Base-by-base conservation (phyloP, 768 basidiomycete genomes). In the Russula abietina region DNA sequence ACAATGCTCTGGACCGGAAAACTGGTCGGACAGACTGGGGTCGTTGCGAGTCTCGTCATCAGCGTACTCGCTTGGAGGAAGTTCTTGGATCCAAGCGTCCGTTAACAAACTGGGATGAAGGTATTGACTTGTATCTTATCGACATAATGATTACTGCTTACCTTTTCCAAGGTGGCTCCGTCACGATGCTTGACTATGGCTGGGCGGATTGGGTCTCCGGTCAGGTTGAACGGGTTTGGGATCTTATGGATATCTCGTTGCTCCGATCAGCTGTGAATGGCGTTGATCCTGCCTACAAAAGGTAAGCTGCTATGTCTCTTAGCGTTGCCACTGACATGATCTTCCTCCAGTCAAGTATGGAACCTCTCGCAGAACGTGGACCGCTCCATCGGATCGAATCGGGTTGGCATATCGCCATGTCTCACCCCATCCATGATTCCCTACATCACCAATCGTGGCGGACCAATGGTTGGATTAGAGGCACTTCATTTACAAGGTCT, bases 291-390 rank as follows among this genome's bases (percentile, higher is more conserved):
- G 87, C 83, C 0, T 95, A 87, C 73, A 94, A 96, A 71, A 93
- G 92, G 87, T 95, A 72, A 71, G 86, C 56, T 55, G 38, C 9
- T 45, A 22, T 50, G n/a, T 36, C 38, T n/a, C 17, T 36, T 59
- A 2, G n/a, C 24, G 39, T 22, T 12, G 26, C 10, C 36, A 41
- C 30, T 68, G n/a, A 57, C 45, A 22, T 16, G 12, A 22, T 48
- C 57, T 39, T 33, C 24, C 41, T 28, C 32, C 66, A 93, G 91
- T 2, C 81, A 86, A 74, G 90, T 98, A 1, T 97, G 94, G 94
- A 98, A 98, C 73, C 80, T 98, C 6, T 94, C 92, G 2, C 95
- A 98, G 74, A 98, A 98, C 69, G 95, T 97, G 26, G 95, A 98
- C 73, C 84, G 95, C 16, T 88, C 88, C 30, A 93, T 88, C 50